These are phyloP conservation scores for Candida xiaguanensis DNA, from an alignment of 805 yeast genomes.

Conservation along the genomic window DNA sequence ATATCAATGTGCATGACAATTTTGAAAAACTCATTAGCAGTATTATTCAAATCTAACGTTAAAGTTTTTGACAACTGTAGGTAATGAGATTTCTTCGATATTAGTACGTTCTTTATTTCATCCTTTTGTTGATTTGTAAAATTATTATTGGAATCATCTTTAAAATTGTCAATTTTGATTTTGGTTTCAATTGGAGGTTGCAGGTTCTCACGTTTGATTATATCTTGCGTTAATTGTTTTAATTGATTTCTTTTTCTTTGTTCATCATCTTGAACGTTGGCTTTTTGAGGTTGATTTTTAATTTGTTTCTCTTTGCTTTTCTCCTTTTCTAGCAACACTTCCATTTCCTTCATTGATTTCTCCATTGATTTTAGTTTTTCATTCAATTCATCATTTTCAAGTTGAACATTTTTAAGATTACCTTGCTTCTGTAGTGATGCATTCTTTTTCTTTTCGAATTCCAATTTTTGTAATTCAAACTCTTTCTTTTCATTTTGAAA, in stretches of 20 bases:
- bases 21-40: slow-evolving; percentile 17
- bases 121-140: slow-evolving; percentile 9
- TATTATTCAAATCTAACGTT: slow-evolving; percentile 10
- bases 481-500: slow-evolving; percentile 5
- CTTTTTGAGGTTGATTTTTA: background rate
- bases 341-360: slow-evolving; percentile 7
- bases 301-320: slow-evolving; percentile 7
- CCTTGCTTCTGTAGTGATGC: background rate
- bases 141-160: background rate
- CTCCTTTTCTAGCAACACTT: slow-evolving; percentile 10
- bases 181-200: slow-evolving; percentile 7
- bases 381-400: background rate
- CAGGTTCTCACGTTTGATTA: slow-evolving; percentile 12
- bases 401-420: too few species aligned
- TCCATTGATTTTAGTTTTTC: background rate
- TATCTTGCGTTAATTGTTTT: slow-evolving; percentile 18
- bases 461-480: background rate
- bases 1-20: slow-evolving; percentile 26
- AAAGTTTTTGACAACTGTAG: slow-evolving; percentile 18
- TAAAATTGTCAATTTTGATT: background rate
- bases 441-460: background rate
- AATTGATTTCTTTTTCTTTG: slow-evolving; percentile 16
- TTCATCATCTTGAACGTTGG: slow-evolving; percentile 6
- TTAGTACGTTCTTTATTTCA: slow-evolving; percentile 9
- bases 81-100: slow-evolving; percentile 17